Base-by-base conservation (phyloP, 345 rosid genomes). In the Hibiscus trionum region DNA sequence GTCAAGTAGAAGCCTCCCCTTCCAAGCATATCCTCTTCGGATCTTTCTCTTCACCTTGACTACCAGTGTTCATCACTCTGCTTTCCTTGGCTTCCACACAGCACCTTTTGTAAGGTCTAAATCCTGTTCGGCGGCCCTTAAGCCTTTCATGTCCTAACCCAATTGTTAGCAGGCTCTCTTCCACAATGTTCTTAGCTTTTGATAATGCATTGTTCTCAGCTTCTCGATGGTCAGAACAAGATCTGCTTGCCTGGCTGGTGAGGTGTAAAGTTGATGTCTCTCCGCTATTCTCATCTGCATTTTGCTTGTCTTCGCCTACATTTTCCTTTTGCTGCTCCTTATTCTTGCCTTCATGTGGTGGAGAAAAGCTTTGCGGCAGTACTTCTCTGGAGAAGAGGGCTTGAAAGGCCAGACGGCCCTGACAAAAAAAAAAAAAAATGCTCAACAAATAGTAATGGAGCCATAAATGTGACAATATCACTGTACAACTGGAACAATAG, bases 341-440 rank as follows among this genome's bases (percentile, higher is more conserved):
- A 29, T 31, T 73, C 61, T 73, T 63, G 50, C 52, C 26, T 12
- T 31, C 61, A 1, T 35, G 86, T 19, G 86, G 88, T 78, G 91
- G 93, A 24, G 93, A 78, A 82, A 94, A 94, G 86, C 97, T 94
- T 78, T 94, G 98, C 11, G 97, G 98, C 76, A 94, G 81, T 35
- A 79, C 80, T 82, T 87, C 84, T 75, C 97, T 84, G 16, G 94
- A 82, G 85, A 94, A 94, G 73, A 94, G 91, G 42, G 97, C 97
- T 82, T 65, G 90, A 74, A 94, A 94, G 31, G 98, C 97, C 78
- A 94, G 69, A 72, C 97, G 85, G n/a, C 98, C 98, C 97, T 94
- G 81, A 71, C 52, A 58, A 21, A 73, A n/a, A 60, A 4, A 19
- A 72, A 26, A 44, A 9, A 56, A 10, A 44, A 26, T 39, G 11